Base-by-base conservation (phyloP, 768 basidiomycete species). In the Russula earlei region DNA sequence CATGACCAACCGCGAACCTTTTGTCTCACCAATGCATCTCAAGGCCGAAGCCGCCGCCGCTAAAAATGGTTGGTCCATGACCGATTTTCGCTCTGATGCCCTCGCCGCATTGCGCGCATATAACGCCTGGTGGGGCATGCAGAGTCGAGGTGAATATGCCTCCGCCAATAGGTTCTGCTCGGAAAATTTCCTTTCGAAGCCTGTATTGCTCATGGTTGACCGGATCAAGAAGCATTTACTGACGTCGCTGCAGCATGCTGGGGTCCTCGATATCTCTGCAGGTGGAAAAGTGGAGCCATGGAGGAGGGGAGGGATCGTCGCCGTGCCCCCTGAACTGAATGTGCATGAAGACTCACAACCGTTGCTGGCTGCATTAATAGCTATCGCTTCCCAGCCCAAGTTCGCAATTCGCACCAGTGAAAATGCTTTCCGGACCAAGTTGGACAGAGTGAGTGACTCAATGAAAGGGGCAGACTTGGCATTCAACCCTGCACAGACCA, bases 151-250 rank as follows among this genome's bases (percentile, higher is more conserved):
- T 31, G 77, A 87, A 22, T 85, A 82, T 64, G 64, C 67, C 24
- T 67, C 74, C 3, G 91, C 90, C 24, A 87, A 86, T 67, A 70
- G 77, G 29, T 95, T 95, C 70, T 87, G 84, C 68, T 66, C 71
- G 38, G 84, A 91, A 34, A 96, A 95, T 68, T 96, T 95, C 76
- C 75, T 96, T 52, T 82, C 85, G 25, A 91, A 87, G 66, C 83
- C 88, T n/a, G 90, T 87, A 0, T 69, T 96, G 48, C 70, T 91
- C 19, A 74, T 84, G 67, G 87, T 96, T 48, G 80, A 85, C 62
- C 88, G 86, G 71, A 79, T 92, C 65, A 87, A 87, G 68, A 72
- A 70, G 2, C 90, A 93, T 60, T 72, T 97, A 31, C 67, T 93
- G 37, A 83, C 84, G 64, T 76, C 86, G 1, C 72, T 96, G 52